Percentiles rank a stretch among this genome's conserved stretches.
Conservation (phyloP, 2,329 filamentous ascomycete genomes). For the Ramularia endophylla region DNA sequence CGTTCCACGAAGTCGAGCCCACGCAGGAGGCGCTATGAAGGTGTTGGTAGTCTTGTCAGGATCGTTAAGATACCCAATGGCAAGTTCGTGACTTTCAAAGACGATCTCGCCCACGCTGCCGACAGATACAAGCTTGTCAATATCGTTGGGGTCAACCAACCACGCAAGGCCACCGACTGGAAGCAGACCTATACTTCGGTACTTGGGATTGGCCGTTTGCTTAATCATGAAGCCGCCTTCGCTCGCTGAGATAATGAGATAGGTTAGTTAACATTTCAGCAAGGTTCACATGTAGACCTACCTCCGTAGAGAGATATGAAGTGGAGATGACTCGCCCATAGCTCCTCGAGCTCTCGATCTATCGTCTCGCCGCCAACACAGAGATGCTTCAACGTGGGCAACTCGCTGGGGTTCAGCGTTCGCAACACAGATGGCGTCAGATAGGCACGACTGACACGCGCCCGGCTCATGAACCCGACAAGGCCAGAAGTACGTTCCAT, state of each 20-base stretch:
- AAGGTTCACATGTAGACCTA: background rate
- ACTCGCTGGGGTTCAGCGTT: background rate
- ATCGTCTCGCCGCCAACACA: background rate
- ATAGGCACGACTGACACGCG: background rate
- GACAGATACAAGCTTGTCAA: slow-evolving; percentile 31
- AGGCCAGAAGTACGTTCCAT: background rate
- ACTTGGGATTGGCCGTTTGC: background rate
- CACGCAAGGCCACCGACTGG: no score
- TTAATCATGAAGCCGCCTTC: background rate
- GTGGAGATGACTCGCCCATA: background rate
- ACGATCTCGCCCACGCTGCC: slow-evolving; percentile 40
- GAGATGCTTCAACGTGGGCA: background rate
- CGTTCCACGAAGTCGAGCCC: background rate
- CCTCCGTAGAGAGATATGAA: background rate
- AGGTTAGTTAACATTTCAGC: no score
- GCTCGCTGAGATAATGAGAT: no score
- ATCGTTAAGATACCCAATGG: slow-evolving; percentile 36
- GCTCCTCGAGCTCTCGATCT: background rate
- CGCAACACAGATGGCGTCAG: background rate
- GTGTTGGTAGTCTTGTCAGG: slow-evolving; percentile 22
- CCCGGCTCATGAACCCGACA: background rate
- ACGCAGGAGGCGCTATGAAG: slow-evolving; percentile 21
- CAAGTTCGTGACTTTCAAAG: slow-evolving; percentile 39
- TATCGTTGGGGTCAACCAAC: slow-evolving; percentile 18
- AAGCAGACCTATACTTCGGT: no score